Evolutionary conservation across 352 stramenopile species (phyloP).

Genomic region (Phytophthora brassicae): DNA sequence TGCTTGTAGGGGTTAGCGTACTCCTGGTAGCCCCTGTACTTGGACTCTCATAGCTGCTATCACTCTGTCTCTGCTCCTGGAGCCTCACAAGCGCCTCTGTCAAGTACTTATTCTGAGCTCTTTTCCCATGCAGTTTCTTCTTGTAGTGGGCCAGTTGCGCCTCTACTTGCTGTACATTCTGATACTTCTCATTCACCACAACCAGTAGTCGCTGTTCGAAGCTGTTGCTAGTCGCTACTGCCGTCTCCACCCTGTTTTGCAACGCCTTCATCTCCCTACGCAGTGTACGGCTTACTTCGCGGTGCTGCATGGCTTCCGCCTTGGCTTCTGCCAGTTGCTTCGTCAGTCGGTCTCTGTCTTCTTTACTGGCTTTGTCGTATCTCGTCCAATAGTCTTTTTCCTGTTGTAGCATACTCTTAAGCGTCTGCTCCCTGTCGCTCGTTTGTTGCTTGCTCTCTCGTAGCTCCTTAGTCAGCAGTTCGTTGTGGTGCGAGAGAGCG

Average conservation of each 20-base stretch:
- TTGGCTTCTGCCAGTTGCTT: slow-evolving; percentile 37
- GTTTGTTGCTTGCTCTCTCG: slow-evolving; percentile 14
- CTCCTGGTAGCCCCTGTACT: neutral
- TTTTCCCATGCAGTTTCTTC: slow-evolving; percentile 54
- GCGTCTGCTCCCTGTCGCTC: slow-evolving; percentile 25
- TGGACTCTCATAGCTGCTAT: slow-evolving; percentile 3
- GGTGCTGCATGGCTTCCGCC: slow-evolving; percentile 28
- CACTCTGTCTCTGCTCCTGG: slow-evolving; percentile 28
- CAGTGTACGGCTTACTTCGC: slow-evolving; percentile 40
- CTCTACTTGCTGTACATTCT: slow-evolving; percentile 37
- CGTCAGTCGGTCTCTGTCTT: slow-evolving; percentile 37
- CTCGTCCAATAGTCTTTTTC: slow-evolving; percentile 52
- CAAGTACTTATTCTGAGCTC: slow-evolving; percentile 59
- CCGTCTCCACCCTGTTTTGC: slow-evolving; percentile 51
- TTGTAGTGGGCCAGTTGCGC: slow-evolving; percentile 39
- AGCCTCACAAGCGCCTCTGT: slow-evolving; percentile 49
- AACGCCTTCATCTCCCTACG: slow-evolving; percentile 43
- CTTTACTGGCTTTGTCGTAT: slow-evolving; percentile 22
- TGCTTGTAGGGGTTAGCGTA: neutral
- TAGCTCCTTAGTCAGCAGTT: slow-evolving; percentile 38
- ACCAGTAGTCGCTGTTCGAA: slow-evolving; percentile 56
- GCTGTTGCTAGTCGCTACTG: slow-evolving; percentile 42
- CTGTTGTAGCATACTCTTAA: slow-evolving; percentile 48
- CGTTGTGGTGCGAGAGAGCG: slow-evolving; percentile 53
- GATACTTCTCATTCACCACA: slow-evolving; percentile 48